Conservation (phyloP, 116 monocot genomes). For the Iris pallida region DNA sequence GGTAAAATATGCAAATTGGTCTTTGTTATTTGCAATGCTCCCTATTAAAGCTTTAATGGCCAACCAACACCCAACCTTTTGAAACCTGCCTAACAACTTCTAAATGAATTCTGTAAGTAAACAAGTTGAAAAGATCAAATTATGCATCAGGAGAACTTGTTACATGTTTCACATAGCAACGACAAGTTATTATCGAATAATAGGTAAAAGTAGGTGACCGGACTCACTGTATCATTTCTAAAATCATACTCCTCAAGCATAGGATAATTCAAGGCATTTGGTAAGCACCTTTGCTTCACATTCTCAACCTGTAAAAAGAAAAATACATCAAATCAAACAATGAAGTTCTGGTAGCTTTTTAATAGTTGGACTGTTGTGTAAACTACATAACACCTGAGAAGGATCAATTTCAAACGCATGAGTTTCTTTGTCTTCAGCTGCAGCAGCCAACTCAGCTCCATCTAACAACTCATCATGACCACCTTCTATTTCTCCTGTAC, state of each 20-base stretch:
- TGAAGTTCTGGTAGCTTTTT: not conserved
- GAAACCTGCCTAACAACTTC: not conserved
- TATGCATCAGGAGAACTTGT: too few relatives aligned
- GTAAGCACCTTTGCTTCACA: constrained; percentile 93
- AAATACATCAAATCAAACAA: not conserved
- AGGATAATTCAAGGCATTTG: constrained; percentile 93
- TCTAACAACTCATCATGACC: constrained; percentile 74
- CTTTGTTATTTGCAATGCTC: not conserved
- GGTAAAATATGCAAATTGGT: not conserved
- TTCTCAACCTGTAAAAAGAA: constrained; percentile 71
- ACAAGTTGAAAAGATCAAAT: too few relatives aligned
- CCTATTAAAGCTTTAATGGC: not conserved
- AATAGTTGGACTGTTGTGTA: not conserved
- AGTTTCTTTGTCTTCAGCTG: constrained; percentile 88
- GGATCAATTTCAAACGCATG: constrained; percentile 98
- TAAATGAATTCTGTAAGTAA: not conserved
- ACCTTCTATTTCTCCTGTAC: constrained; percentile 42
- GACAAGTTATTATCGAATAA: too few relatives aligned
- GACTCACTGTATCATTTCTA: constrained; percentile 82
- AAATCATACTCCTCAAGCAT: constrained; percentile 98
- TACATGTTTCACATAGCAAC: too few relatives aligned
- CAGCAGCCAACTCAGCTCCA: constrained; percentile 79
- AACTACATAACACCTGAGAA: constrained; percentile 41
- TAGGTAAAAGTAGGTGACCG: too few relatives aligned
- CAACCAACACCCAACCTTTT: not conserved